Evolutionary conservation across 352 stramenopile species (phyloP).

Genomic region (Discostella stelligera): DNA sequence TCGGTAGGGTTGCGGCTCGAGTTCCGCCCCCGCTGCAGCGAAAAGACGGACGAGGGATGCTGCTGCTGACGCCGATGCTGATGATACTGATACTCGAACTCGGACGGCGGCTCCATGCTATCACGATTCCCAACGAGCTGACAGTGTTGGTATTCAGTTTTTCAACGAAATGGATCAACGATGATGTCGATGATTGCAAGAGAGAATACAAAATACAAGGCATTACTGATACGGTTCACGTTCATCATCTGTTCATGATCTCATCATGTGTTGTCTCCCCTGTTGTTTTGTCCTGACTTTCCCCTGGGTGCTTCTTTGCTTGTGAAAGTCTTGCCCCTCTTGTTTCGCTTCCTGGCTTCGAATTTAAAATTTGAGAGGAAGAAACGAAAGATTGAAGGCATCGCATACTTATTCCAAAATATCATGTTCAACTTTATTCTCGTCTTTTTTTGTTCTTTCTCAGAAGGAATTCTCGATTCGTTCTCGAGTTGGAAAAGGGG

Average conservation of each 20-base stretch:
- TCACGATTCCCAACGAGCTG: background rate
- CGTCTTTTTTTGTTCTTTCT: background rate
- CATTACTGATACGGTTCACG: no score
- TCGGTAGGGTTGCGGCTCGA: background rate
- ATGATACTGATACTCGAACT: background rate
- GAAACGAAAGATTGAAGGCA: no score
- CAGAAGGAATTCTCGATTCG: background rate
- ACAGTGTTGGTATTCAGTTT: background rate
- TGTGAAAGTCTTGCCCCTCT: no score
- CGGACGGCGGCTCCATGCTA: slow-evolving; percentile 12
- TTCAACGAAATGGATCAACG: no score
- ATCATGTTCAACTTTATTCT: background rate
- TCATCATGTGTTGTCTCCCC: no score
- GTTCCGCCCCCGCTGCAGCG: slow-evolving; percentile 6
- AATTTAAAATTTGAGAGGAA: background rate
- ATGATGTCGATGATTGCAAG: background rate
- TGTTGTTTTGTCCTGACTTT: no score
- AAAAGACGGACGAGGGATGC: background rate
- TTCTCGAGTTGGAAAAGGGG: background rate
- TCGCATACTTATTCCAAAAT: no score
- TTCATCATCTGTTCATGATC: no score
- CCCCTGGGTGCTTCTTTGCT: no score
- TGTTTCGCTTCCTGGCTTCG: background rate
- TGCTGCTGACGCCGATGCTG: background rate
- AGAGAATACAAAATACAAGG: no score